Evolutionary conservation across 768 basidiomycete species (phyloP), one percentile per base, ranked within the genome.

Genomic region (Serendipita vermifera): DNA sequence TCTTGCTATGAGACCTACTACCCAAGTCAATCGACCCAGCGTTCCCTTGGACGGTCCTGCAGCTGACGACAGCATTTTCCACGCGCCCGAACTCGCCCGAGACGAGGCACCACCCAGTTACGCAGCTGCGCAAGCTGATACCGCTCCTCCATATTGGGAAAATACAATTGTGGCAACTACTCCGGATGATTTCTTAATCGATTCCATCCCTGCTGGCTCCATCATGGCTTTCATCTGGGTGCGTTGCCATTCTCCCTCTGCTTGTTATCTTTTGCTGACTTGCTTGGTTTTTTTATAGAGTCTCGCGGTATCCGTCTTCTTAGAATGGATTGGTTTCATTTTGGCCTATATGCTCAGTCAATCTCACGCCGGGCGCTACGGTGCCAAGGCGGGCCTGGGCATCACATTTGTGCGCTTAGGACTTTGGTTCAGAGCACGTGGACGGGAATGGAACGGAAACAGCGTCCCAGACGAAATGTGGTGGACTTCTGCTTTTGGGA

Each of bases 91-190:
- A 41, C 29, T 20, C 4, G 55, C 55, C 6, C 27, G 17, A 29
- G 17, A 24, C 11, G 55, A 56, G 31, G 55, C 38, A 26, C 55
- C 55, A 24, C 55, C 55, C 36, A 56, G 38, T 27, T 56, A 56
- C 36, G 7, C 6, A n/a, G 38, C 55, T 15, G 36, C 55, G 7
- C 29, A n/a, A n/a, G 39, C 39, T 6, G 55, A 56, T 24, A 26
- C 31, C 15, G 55, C 38, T n/a, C 55, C 55, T 2, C 27, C 38
- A 24, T 56, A 56, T 20, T 56, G 55, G 55, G 38, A 38, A 15
- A 41, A 39, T n/a, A 56, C 55, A 20, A 39, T 56, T n/a, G 27
- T 40, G 40, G 39, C 55, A 31, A 36, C 55, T 17, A 27, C 24
- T 22, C 38, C 24, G 22, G 55, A 33, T 39, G 55, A 56, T 3